Base-by-base conservation (phyloP, 495 filamentous ascomycete species). In the Lophiotrema nucula region DNA sequence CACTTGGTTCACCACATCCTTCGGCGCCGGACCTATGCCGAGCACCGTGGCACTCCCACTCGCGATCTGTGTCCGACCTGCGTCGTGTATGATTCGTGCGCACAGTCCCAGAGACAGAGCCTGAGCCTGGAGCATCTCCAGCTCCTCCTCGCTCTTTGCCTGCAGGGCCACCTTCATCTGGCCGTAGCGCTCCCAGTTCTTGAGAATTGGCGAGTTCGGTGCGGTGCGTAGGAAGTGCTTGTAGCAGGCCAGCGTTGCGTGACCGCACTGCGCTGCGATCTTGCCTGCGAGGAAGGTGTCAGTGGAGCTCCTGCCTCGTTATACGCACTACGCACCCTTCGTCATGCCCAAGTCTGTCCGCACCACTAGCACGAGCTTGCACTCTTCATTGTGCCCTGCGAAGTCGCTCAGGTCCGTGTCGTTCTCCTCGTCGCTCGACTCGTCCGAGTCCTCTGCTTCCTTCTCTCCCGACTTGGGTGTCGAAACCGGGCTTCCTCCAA, bases 11-110 rank as follows among this genome's bases (percentile, higher is more conserved):
- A 98, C 82, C 46, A 92, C 74, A 62, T 86, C 88, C 79, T 88
- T 92, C 18, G 92, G 95, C 5, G 86, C 93, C 33, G 95, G 84
- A 0, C 88, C 88, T 56, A 98, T 79, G 3, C 95, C 93, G 35
- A 97, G 77, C 27, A 97, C 93, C 3, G 93, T 98, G 67, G 86
- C 79, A 67, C 88, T 95, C 16, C 95, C 92, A 38, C 83, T 82
- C n/a, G 86, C 92, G 73, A 98, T 95, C 83, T 97, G 95, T 26
- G 93, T 98, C 53, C 93, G 80, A 23, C 93, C 93, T n/a, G 93
- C 93, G 79, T 98, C 93, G 65, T 87, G 83, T 46, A 98, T 90
- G 27, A 96, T 83, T 70, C 88, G 84, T 42, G 93, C 88, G 49
- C 89, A 92, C 33, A 98, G 73, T 2, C 92, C 93, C 49, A 96